phyloP scores from a whole-genome alignment of 192 early-diverging fungal genomes.

The Chytriomyces hyalinus region DNA sequence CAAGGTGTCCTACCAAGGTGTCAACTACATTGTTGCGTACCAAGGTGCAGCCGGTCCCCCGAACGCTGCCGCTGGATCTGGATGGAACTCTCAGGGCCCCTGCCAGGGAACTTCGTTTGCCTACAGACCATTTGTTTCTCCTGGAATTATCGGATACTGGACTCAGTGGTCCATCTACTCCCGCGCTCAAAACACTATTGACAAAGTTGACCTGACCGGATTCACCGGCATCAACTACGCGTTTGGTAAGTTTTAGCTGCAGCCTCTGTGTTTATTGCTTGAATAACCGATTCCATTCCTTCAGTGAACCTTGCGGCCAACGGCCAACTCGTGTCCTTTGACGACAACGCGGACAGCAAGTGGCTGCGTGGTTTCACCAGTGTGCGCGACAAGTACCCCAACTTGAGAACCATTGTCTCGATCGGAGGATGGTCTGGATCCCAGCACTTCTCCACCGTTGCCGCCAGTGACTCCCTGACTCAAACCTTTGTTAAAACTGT shows the following conservation, averaged over 20 bases:
- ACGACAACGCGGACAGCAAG: conserved; percentile 19
- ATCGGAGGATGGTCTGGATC: conserved; percentile 30
- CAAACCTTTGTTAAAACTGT: conserved; percentile 12
- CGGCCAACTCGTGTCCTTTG: conserved; percentile 21
- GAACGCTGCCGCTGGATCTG: neutral
- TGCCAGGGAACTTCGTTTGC: neutral
- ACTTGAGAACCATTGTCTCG: conserved; percentile 17
- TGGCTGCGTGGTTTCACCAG: neutral
- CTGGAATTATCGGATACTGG: conserved; percentile 33
- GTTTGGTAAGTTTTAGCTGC: neutral
- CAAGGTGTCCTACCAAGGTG: conserved; percentile 18
- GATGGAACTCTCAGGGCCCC: conserved; percentile 2
- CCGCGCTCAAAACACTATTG: conserved; percentile 4
- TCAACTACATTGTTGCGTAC: conserved; percentile 21
- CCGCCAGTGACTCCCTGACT: neutral
- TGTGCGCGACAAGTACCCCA: conserved; percentile 19
- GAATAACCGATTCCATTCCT: neutral
- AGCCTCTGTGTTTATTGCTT: neutral
- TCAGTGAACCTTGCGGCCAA: conserved; percentile 27
- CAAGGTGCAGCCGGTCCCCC: conserved; percentile 25
- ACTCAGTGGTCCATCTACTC: conserved; percentile 17
- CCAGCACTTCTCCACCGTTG: conserved; percentile 19
- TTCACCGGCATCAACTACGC: conserved; percentile 18
- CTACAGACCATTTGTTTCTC: conserved; percentile 3
- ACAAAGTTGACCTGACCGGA: neutral